Evolutionary conservation across 805 yeast genomes (phyloP).

Genomic region (Naumovozyma castellii): DNA sequence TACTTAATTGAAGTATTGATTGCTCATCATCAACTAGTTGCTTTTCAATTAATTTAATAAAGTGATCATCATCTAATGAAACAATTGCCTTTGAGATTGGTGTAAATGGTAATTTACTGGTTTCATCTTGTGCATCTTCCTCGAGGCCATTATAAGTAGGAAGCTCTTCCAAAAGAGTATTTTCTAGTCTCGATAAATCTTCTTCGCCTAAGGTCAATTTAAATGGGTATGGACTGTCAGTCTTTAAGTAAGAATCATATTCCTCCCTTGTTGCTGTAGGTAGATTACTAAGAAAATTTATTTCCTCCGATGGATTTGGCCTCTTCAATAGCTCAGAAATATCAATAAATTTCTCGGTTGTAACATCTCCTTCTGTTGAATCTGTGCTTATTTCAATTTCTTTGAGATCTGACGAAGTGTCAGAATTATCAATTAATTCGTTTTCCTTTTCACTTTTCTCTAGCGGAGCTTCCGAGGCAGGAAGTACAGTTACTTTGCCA

Average conservation of each 20-base stretch:
- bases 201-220: conserved; percentile 27
- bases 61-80: conserved; percentile 55
- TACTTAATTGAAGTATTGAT: conserved; percentile 27
- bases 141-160: conserved; percentile 29
- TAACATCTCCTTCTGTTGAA: too few relatives aligned
- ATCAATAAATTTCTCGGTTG: conserved; percentile 33
- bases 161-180: conserved; percentile 27
- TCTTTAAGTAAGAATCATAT: conserved; percentile 6
- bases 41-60: conserved; percentile 47
- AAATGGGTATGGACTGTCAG: conserved; percentile 19
- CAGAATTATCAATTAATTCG: too few relatives aligned
- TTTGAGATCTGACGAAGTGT: too few relatives aligned
- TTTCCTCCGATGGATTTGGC: conserved; percentile 29
- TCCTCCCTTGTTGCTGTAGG: conserved; percentile 30
- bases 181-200: conserved; percentile 22
- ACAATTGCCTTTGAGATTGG: conserved; percentile 60
- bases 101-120: conserved; percentile 29
- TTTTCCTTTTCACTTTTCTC: too few relatives aligned
- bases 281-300: conserved; percentile 16
- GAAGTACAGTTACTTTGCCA: too few relatives aligned
- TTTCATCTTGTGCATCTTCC: conserved; percentile 20
- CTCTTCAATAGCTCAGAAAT: conserved; percentile 28
- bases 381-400: too few relatives aligned
- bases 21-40: conserved; percentile 37
- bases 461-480: too few relatives aligned